Evolutionary conservation across 148 eudicot genomes (phyloP).

Genomic region (Persicaria maculosa): DNA sequence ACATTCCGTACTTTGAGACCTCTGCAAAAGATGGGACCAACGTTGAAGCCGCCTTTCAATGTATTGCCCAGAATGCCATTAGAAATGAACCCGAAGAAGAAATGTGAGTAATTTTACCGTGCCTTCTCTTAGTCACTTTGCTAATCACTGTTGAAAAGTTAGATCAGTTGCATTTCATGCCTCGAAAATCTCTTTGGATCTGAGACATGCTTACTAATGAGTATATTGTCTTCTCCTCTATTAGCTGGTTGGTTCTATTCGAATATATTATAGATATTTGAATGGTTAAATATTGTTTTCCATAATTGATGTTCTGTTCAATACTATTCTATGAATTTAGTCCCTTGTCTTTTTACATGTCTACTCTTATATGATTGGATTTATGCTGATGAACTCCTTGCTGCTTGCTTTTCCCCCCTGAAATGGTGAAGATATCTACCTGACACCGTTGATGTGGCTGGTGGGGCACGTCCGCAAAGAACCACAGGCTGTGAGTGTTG

Average conservation of each 20-base stretch:
- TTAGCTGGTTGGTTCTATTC: not conserved
- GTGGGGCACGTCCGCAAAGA: slow-evolving; percentile 42
- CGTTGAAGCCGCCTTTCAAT: slow-evolving; percentile 74
- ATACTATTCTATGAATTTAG: too few relatives aligned
- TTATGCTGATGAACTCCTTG: not conserved
- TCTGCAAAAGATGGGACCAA: slow-evolving; percentile 81
- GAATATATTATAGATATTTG: not conserved
- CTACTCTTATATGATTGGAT: not conserved
- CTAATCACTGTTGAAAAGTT: not conserved
- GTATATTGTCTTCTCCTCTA: not conserved
- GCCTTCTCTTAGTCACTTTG: not conserved
- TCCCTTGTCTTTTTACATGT: not conserved
- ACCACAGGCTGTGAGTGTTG: slow-evolving; percentile 67
- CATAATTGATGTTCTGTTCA: not conserved
- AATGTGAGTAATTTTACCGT: slow-evolving; percentile 36
- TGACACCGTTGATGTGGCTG: slow-evolving; percentile 57
- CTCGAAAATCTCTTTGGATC: not conserved
- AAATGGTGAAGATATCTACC: slow-evolving; percentile 47
- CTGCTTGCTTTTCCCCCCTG: not conserved
- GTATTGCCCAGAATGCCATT: slow-evolving; percentile 65
- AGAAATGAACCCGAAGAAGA: slow-evolving; percentile 80
- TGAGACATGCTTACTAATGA: not conserved
- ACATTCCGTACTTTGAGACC: slow-evolving; percentile 80
- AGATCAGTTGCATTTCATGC: not conserved
- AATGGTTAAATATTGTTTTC: not conserved